These are phyloP conservation scores for Pseudogymnoascus sp. DNA, from an alignment of 2,329 filamentous ascomycete genomes.

Conservation along the genomic window DNA sequence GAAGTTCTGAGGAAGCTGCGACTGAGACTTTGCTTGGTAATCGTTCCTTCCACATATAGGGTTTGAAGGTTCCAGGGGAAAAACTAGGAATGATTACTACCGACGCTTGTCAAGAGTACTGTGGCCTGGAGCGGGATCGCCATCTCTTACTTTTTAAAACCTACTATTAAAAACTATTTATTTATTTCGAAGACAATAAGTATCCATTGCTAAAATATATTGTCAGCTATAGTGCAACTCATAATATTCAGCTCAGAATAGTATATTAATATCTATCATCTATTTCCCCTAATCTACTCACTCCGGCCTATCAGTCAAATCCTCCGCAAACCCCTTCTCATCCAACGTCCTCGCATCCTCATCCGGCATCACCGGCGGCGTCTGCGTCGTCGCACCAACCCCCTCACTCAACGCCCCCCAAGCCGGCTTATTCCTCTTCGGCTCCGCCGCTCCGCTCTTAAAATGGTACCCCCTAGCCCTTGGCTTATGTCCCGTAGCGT, in stretches of 20 bases:
- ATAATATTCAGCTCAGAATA: background rate
- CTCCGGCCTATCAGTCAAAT: slow-evolving; percentile 12
- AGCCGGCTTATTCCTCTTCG: slow-evolving; percentile 59
- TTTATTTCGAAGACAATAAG: no score
- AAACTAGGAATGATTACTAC: no score
- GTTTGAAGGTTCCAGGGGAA: background rate
- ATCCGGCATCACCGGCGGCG: slow-evolving; percentile 45
- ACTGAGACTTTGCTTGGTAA: no score
- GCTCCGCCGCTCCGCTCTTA: slow-evolving; percentile 55
- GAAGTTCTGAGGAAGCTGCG: background rate
- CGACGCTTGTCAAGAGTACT: background rate
- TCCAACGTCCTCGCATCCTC: slow-evolving; percentile 45
- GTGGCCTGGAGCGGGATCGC: no score
- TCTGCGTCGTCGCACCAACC: slow-evolving; percentile 28
- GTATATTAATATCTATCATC: background rate
- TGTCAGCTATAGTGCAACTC: background rate
- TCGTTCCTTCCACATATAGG: background rate
- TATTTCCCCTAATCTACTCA: background rate
- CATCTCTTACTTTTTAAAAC: background rate
- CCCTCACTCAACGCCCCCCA: slow-evolving; percentile 51
- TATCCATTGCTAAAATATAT: background rate
- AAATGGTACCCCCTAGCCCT: slow-evolving; percentile 76
- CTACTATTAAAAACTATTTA: no score
- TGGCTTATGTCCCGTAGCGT: slow-evolving; percentile 69
- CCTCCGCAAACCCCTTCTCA: slow-evolving; percentile 49